Percentiles rank a stretch among this genome's conserved stretches.
Evolutionary conservation across 495 filamentous ascomycete species (phyloP).

Genomic region (Penicillium longicatenatum): DNA sequence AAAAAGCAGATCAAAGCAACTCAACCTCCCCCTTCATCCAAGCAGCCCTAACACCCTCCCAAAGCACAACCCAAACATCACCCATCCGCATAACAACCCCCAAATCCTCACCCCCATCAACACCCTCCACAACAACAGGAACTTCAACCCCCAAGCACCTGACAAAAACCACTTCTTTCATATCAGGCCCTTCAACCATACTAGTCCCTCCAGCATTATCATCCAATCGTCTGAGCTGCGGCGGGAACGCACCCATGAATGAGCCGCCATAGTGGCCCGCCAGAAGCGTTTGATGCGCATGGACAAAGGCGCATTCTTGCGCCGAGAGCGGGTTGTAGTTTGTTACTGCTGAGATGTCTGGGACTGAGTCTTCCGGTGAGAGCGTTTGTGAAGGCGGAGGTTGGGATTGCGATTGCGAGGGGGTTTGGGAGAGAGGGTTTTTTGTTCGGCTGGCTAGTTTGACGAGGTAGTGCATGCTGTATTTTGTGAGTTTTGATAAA

Average conservation of each 20-base stretch:
- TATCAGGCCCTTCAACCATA: conserved; percentile 90
- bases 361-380: conserved; percentile 40
- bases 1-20: conserved; percentile 61
- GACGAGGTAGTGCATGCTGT: conserved; percentile 47
- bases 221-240: conserved; percentile 75
- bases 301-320: conserved; percentile 74
- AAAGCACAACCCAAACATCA: conserved; percentile 85
- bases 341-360: conserved; percentile 39
- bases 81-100: conserved; percentile 66
- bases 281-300: conserved; percentile 77
- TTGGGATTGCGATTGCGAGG: conserved; percentile 55
- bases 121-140: conserved; percentile 54
- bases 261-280: conserved; percentile 78
- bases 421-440: conserved; percentile 54
- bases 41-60: conserved; percentile 74
- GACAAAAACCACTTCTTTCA: conserved; percentile 80
- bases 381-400: conserved; percentile 19
- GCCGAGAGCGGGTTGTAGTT: conserved; percentile 61
- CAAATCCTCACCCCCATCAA: conserved; percentile 56
- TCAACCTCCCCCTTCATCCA: conserved; percentile 78
- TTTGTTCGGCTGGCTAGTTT: conserved; percentile 54
- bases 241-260: conserved; percentile 81
- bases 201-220: conserved; percentile 85
- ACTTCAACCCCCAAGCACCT: conserved; percentile 65
- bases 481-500: conserved; percentile 67